Percentiles rank a stretch among this genome's conserved stretches.
These are phyloP conservation scores for Pouteria glomerata DNA, from an alignment of 148 eudicot genomes.

Conservation along the genomic window DNA sequence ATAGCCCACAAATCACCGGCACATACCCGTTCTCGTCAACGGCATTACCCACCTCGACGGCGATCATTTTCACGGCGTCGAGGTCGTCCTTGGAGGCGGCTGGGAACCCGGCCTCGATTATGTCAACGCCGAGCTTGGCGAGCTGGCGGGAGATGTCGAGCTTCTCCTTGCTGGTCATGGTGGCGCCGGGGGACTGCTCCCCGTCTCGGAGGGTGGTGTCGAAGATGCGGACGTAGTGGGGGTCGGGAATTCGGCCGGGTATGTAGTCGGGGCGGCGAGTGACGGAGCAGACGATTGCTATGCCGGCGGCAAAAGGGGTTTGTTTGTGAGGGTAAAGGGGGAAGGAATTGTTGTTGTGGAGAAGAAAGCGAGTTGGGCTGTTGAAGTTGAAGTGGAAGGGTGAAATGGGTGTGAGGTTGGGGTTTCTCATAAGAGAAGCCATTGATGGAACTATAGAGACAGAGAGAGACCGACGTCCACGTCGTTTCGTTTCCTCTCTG, in stretches of 20 bases:
- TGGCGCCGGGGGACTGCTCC: slow-evolving; percentile 95
- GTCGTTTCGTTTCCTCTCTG: too few species aligned
- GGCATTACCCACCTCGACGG: slow-evolving; percentile 56
- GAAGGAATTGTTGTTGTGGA: neutral
- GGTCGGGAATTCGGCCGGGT: slow-evolving; percentile 68
- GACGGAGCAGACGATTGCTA: too few species aligned
- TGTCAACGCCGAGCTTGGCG: slow-evolving; percentile 74
- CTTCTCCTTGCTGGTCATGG: slow-evolving; percentile 82
- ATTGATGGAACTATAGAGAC: neutral
- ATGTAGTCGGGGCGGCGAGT: slow-evolving; percentile 63
- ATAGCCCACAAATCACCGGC: slow-evolving; percentile 87
- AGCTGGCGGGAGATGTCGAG: slow-evolving; percentile 75
- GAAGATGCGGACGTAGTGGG: slow-evolving; percentile 67
- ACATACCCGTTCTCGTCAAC: slow-evolving; percentile 48
- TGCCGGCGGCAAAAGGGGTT: slow-evolving; percentile 2
- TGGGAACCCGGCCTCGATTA: slow-evolving; percentile 91
- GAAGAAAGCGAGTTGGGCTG: slow-evolving; percentile 8
- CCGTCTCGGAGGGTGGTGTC: slow-evolving; percentile 96
- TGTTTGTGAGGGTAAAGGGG: neutral
- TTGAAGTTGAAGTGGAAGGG: too few species aligned
- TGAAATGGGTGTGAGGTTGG: slow-evolving; percentile 2
- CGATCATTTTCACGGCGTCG: slow-evolving; percentile 72
- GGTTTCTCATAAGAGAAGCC: slow-evolving; percentile 18
- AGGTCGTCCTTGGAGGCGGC: slow-evolving; percentile 79
- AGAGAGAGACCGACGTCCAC: too few species aligned